A percentile compares a stretch with the other conserved stretches of the same genome.
Conservation (phyloP, 2,329 filamentous ascomycete genomes). For the Lachnellula suecica region DNA sequence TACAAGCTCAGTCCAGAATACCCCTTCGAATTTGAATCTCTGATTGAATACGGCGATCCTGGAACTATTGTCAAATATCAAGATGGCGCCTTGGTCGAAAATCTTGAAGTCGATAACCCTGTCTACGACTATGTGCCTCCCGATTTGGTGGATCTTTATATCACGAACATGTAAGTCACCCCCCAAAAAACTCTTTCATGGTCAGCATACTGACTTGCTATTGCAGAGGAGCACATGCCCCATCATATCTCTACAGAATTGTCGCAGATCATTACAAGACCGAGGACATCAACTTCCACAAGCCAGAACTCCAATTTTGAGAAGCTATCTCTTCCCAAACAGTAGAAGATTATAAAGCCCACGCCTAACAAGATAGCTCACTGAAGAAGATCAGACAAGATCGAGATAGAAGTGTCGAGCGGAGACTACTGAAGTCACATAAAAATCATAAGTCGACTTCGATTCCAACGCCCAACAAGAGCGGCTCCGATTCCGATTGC, state of each 20-base stretch:
- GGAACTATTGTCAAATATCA: conserved; percentile 74
- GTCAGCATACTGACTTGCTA: conserved; percentile 13
- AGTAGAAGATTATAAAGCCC: background rate
- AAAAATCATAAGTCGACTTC: too few relatives aligned
- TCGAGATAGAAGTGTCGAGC: too few relatives aligned
- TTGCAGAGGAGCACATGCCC: conserved; percentile 62
- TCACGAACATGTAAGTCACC: conserved; percentile 82
- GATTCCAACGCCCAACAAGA: too few relatives aligned
- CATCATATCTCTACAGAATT: conserved; percentile 70
- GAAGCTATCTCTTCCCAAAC: background rate
- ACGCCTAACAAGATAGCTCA: too few relatives aligned
- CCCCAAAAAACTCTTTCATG: too few relatives aligned
- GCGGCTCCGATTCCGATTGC: too few relatives aligned
- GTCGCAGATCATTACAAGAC: conserved; percentile 74
- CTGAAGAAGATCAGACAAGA: too few relatives aligned
- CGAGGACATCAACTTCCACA: conserved; percentile 66
- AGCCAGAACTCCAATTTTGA: conserved; percentile 32
- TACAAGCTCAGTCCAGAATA: conserved; percentile 94
- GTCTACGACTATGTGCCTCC: conserved; percentile 80
- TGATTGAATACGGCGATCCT: conserved; percentile 86
- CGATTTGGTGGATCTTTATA: conserved; percentile 75
- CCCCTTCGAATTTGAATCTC: conserved; percentile 75
- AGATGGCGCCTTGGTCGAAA: conserved; percentile 76
- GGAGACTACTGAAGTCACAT: too few relatives aligned
- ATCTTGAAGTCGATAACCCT: conserved; percentile 75